Evolutionary conservation across 495 filamentous ascomycete genomes (phyloP), one percentile per base, ranked within the genome.

Genomic region (Penicillium pulvis): DNA sequence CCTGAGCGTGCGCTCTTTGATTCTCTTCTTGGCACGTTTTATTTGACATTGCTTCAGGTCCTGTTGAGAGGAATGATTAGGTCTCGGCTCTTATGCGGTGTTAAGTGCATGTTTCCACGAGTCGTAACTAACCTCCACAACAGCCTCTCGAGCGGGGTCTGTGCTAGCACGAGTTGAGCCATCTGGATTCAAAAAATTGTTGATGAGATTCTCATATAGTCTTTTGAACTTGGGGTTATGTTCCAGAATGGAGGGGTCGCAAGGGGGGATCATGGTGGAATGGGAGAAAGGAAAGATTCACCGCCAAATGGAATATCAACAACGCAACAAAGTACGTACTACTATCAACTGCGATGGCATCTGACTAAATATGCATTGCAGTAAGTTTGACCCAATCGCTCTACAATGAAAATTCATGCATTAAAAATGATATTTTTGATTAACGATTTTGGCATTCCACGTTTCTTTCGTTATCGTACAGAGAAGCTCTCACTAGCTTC

Each of bases 181-280:
- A 78, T 88, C 81, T 0, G 80, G 70, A 56, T 86, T 85, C 24
- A 90, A 74, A 8, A 88, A 66, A 0, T 72, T 78, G 1, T 74
- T 79, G 0, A 85, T 85, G 7, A 90, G 63, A 17, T 80, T 82
- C 17, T 82, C 78, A 66, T 89, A 85, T 1, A 90, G 75, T 28
- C 73, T 76, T 51, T 85, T 83, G 60, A 90, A 90, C 46, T 85
- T 76, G 23, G 85, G 85, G 56, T 89, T 90, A 28, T 75, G 76
- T 50, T 83, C 74, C 2, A 90, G 73, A 47, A 90, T 78, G 1
- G 77, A 66, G 26, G 83, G 79, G 31, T 90, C 86, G 51, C 88
- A 78, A 7, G 85, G 85, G 0, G 87, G 85, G 3, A 90, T 72
- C 87, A 90, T 90, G 35, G 57, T 79, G 60, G 39, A 54, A 56